Evolutionary conservation across 805 yeast genomes (phyloP).

Genomic region (Candida andamanensis): DNA sequence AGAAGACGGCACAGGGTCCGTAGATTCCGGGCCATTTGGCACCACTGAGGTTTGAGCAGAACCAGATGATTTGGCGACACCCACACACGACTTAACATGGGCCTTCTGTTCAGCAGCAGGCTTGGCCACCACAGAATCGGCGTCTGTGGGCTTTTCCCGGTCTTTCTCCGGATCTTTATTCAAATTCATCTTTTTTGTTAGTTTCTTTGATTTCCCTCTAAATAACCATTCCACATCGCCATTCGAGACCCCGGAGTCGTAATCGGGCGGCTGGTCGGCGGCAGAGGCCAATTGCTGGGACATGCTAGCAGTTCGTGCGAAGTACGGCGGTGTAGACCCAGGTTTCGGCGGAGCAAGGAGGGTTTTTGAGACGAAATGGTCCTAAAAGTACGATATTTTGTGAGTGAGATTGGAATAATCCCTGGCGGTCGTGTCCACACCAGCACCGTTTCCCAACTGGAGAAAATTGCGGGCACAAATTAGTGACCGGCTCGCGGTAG

Average conservation of each 20-base stretch:
- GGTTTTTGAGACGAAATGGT: too few species aligned
- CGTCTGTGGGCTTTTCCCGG: constrained; percentile 14
- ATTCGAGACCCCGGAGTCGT: constrained; percentile 53
- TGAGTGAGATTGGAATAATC: too few species aligned
- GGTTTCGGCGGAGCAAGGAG: too few species aligned
- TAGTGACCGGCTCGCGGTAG: too few species aligned
- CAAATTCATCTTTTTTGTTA: constrained; percentile 39
- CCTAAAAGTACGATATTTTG: too few species aligned
- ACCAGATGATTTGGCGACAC: constrained; percentile 1
- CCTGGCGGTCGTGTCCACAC: too few species aligned
- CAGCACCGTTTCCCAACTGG: too few species aligned
- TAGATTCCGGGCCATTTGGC: not conserved
- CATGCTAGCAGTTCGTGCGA: too few species aligned
- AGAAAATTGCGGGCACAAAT: too few species aligned
- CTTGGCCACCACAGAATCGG: not conserved
- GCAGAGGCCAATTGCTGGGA: not conserved
- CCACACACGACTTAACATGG: not conserved
- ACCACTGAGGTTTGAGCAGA: not conserved
- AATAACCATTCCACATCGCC: constrained; percentile 85
- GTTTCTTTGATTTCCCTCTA: constrained; percentile 65
- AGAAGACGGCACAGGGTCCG: not conserved
- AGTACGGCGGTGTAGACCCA: too few species aligned
- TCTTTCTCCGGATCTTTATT: constrained; percentile 9
- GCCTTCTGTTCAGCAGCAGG: not conserved
- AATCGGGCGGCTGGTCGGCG: constrained; percentile 4